Base-by-base conservation (phyloP, 257 asterid genomes). In the Euphrasia confusa region DNA sequence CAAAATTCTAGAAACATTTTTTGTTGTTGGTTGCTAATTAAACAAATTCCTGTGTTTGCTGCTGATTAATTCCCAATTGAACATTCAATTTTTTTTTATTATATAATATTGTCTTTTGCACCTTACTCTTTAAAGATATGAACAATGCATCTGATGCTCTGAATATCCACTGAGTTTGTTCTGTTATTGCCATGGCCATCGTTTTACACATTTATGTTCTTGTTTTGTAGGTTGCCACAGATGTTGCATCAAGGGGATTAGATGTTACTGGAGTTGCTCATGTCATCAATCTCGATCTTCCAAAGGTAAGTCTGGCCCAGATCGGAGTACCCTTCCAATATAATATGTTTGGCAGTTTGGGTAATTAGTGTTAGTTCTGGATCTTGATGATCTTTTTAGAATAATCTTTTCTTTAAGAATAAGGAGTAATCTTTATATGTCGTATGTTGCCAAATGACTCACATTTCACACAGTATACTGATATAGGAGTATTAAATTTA, bases 261-360 rank as follows among this genome's bases (percentile, higher is more conserved):
- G 97, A 90, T 57, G 95, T 90, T 71, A 81, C 92, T 58, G 95
- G 95, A 40, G 92, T 90, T 68, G 84, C 92, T 68, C 95, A 90
- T 75, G 95, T 90, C 70, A 75, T 90, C 63, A 86, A 86, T 63
- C 75, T 84, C 44, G 95, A 89, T 81, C 95, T 89, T 77, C 97
- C 97, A 3, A 87, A 87, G 95, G 95, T 89, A 80, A 39, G 63
- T 33, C 64, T 10, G 15, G 64, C 78, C 68, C 56, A 60, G 52
- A 45, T 26, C 30, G 37, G 50, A 71, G 50, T 33, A 57, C 32
- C 52, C 65, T 74, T 32, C 63, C 26, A 24, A 17, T 15, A 13
- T 44, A 21, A 21, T 21, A 1, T 30, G 33, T 33, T 33, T 33
- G 24, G 24, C 24, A 21, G 50, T 44, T 44, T n/a, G 50, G 6